Conservation (phyloP, 257 asterid species). For the Linderniella brevidens region DNA sequence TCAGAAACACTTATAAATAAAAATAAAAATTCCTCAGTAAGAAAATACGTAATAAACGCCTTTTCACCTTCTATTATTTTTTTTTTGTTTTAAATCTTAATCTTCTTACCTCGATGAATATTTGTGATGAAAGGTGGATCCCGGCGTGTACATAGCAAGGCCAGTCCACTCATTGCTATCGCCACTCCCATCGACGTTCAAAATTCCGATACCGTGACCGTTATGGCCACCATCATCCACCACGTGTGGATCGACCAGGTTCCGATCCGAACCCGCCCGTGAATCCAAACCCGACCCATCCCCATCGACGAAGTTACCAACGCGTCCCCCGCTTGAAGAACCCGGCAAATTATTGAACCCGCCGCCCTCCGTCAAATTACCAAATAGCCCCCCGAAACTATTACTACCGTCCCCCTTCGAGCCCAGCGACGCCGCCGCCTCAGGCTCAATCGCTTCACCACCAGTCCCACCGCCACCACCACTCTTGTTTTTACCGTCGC, state of each 20-base stretch:
- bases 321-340: conserved; percentile 40
- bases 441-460: conserved; percentile 8
- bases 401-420: too few species aligned
- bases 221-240: conserved; percentile 16
- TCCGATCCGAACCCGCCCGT: conserved; percentile 17
- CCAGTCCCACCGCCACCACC: too few species aligned
- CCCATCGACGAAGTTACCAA: conserved; percentile 36
- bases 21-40: too few species aligned
- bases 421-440: conserved; percentile 16
- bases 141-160: conserved; percentile 68
- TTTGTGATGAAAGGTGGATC: conserved; percentile 21
- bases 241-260: conserved; percentile 17
- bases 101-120: too few species aligned
- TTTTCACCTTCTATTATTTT: too few species aligned
- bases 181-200: conserved; percentile 10
- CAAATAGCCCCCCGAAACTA: neutral
- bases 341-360: conserved; percentile 27
- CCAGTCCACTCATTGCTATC: conserved; percentile 60
- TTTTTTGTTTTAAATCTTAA: too few species aligned
- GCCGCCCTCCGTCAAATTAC: conserved; percentile 17
- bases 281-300: conserved; percentile 15
- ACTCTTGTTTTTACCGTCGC: neutral
- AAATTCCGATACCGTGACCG: conserved; percentile 6
- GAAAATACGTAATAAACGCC: too few species aligned
- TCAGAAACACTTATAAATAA: too few species aligned